Conservation (phyloP, 345 rosid species). For the Euphorbia pulcherrima region DNA sequence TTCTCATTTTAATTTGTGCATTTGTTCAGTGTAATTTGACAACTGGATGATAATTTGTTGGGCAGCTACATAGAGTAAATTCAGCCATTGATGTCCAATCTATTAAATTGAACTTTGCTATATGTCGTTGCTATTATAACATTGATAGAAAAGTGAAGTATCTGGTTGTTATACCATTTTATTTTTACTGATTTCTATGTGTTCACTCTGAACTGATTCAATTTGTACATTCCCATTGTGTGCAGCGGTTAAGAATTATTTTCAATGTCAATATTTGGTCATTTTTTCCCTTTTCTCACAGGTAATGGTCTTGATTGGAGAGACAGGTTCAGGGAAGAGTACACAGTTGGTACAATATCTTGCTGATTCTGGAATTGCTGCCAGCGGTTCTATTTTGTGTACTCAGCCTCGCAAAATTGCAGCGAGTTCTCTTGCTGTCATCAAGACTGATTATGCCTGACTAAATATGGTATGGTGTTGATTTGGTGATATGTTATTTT, state of each 20-base stretch:
- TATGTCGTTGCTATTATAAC: background rate
- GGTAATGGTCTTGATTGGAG: slow-evolving; percentile 76
- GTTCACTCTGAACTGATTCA: background rate
- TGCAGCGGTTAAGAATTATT: background rate
- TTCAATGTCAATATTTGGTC: background rate
- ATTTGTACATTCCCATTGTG: no score
- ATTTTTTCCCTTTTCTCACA: slow-evolving; percentile 30
- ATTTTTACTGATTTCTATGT: background rate
- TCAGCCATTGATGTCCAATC: background rate
- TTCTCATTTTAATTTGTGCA: background rate
- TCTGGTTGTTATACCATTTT: background rate
- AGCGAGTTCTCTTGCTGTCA: no score
- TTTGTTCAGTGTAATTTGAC: background rate
- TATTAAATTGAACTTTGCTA: background rate
- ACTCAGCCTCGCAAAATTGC: slow-evolving; percentile 92
- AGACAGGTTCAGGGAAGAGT: slow-evolving; percentile 96
- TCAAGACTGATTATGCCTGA: no score
- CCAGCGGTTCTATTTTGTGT: slow-evolving; percentile 58
- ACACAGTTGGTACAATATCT: slow-evolving; percentile 89
- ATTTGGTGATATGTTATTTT: no score
- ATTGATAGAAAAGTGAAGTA: background rate
- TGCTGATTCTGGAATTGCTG: slow-evolving; percentile 73
- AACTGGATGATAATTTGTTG: background rate
- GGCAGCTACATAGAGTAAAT: background rate
- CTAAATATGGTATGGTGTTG: no score